Base-by-base conservation (phyloP, 1,284 basidiomycete genomes). In the Caloboletus firmus region DNA sequence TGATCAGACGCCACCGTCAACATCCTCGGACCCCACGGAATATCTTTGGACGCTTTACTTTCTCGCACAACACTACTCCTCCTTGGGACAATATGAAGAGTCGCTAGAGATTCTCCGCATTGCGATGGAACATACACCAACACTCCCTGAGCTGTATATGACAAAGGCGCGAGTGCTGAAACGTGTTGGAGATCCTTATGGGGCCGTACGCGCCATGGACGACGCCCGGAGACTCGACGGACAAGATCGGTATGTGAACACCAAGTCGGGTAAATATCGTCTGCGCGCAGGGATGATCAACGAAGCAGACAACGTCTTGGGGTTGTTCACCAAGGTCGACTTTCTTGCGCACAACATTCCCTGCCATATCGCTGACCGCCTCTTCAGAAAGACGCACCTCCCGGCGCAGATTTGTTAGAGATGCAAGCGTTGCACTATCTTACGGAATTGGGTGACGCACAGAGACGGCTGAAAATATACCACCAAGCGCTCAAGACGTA, bases 31-130 rank as follows among this genome's bases (percentile, higher is more conserved):
- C 24, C 95, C 96, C 1, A 89, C 93, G 2, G 87, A 87, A 9
- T 91, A 96, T 62, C 82, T 99, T 20, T 99, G 97, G 96, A 86
- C 90, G 5, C 83, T 98, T 51, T 98, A 98, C 76, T 98, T 90
- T 79, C 86, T 98, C 44, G 89, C 93, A 0, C 93, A 98, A 60
- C 95, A 98, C 71, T 82, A 96, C 65, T 90, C 93, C 1, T 82
- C 82, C 65, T 76, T 87, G 36, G 70, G 76, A 24, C 73, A 78
- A 62, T 75, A 84, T 45, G 60, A 71, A 5, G 78, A 79, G 45
- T 86, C 96, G 0, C 74, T 98, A 13, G 72, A 78, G 18, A 75
- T 91, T 18, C 77, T 98, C 28, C 79, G 87, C 30, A 62, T 72
- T 6, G 86, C 94, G 2, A 74, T 95, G 17, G 66, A 75, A 18